Percentiles rank a stretch among this genome's conserved stretches.
Conservation (phyloP, 1,284 basidiomycete genomes). For the Ganoderma boninense region DNA sequence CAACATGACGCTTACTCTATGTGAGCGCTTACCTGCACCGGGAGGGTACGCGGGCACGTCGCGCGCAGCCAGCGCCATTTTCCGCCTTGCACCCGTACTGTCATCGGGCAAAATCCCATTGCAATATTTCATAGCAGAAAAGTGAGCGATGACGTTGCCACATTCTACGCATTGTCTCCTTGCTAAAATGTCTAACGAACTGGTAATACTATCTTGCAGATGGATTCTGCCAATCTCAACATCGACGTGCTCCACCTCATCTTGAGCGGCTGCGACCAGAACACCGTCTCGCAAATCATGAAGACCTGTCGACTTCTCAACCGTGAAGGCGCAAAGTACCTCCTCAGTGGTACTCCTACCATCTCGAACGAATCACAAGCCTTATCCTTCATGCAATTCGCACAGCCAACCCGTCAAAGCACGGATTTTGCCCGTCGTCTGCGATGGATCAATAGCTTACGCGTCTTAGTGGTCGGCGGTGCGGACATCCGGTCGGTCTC, state of each 20-base stretch:
- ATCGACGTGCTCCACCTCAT: conserved; percentile 6
- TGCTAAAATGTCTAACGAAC: neutral
- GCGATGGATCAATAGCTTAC: neutral
- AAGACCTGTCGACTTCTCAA: neutral
- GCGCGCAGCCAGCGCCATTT: no score
- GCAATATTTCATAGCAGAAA: neutral
- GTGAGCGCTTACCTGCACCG: no score
- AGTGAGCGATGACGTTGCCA: neutral
- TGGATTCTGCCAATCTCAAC: conserved; percentile 2
- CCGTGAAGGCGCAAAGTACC: neutral
- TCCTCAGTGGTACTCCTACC: neutral
- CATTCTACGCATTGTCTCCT: neutral
- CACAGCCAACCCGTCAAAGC: neutral
- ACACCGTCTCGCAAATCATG: neutral
- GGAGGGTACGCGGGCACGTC: no score
- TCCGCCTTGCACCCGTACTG: no score
- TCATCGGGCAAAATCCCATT: no score
- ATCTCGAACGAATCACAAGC: neutral
- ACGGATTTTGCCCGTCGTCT: neutral
- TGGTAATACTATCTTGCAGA: neutral
- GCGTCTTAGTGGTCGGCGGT: neutral
- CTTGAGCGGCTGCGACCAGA: neutral
- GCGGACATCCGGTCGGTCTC: neutral
- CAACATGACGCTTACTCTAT: no score
- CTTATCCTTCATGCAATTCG: neutral